Percentiles rank a stretch among this genome's conserved stretches.
Conservation (phyloP, 305 asterid genomes). For the Striga hermonthica region DNA sequence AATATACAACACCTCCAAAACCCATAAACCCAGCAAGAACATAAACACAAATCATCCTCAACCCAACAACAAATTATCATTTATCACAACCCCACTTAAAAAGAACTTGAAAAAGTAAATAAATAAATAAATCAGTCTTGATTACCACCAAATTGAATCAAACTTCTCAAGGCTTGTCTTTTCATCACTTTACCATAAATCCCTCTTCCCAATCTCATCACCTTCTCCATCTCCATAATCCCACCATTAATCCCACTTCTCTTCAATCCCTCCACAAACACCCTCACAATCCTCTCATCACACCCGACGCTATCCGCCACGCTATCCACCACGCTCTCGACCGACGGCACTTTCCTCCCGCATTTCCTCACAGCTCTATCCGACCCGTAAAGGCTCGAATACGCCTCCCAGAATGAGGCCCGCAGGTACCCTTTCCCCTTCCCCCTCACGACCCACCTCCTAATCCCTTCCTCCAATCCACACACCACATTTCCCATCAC, state of each 20-base stretch:
- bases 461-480: slow-evolving; percentile 76
- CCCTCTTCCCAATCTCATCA: slow-evolving; percentile 73
- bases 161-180: slow-evolving; percentile 61
- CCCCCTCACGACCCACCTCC: slow-evolving; percentile 67
- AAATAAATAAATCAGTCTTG: slow-evolving; percentile 33
- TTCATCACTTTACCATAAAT: slow-evolving; percentile 80
- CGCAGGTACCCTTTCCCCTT: slow-evolving; percentile 69
- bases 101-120: too few relatives aligned
- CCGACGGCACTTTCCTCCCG: slow-evolving; percentile 65
- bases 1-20: neutral
- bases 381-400: slow-evolving; percentile 47
- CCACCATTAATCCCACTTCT: slow-evolving; percentile 52
- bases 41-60: too few relatives aligned
- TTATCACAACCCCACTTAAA: too few relatives aligned
- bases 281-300: slow-evolving; percentile 62
- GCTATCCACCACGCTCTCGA: slow-evolving; percentile 62
- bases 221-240: slow-evolving; percentile 72
- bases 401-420: slow-evolving; percentile 84
- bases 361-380: slow-evolving; percentile 63
- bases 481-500: slow-evolving; percentile 59
- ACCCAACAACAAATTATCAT: neutral
- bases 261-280: slow-evolving; percentile 52
- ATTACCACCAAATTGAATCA: slow-evolving; percentile 42
- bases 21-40: neutral
- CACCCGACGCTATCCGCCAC: slow-evolving; percentile 67